Evolutionary conservation across 179 eudicot genomes (phyloP).

Genomic region (Vitellaria paradoxa): DNA sequence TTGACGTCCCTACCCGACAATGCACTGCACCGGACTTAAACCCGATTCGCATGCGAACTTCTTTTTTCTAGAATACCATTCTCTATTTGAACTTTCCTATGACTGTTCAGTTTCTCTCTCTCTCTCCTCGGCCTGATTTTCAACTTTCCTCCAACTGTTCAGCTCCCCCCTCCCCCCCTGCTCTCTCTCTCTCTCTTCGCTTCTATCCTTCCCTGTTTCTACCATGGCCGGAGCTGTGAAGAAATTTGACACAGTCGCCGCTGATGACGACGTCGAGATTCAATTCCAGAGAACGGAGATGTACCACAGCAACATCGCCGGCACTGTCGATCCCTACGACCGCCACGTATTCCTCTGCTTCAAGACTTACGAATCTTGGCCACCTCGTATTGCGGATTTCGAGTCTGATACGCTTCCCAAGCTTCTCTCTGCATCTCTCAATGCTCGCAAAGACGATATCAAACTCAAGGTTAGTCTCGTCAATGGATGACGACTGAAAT

Average conservation of each 20-base stretch:
- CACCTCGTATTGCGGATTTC: conserved; percentile 58
- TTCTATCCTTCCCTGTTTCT: too few relatives aligned
- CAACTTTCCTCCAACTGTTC: background rate
- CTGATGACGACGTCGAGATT: conserved; percentile 29
- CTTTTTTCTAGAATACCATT: too few relatives aligned
- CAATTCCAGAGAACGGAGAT: conserved; percentile 75
- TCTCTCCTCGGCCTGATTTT: too few relatives aligned
- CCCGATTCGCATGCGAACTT: too few relatives aligned
- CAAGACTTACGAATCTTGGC: conserved; percentile 58
- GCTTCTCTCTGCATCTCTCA: conserved; percentile 51
- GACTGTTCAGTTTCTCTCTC: too few relatives aligned
- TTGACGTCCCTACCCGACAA: too few relatives aligned
- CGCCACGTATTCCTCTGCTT: conserved; percentile 83
- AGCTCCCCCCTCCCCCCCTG: background rate
- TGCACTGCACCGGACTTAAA: too few relatives aligned
- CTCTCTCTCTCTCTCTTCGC: background rate
- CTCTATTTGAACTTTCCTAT: too few relatives aligned
- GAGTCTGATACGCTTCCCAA: conserved; percentile 72
- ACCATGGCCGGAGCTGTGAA: conserved; percentile 28
- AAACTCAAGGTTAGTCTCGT: conserved; percentile 45
- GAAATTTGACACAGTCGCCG: conserved; percentile 12
- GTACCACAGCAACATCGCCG: conserved; percentile 47
- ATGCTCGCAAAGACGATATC: conserved; percentile 61
- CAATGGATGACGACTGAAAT: background rate
- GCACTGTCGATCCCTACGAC: conserved; percentile 59